Evolutionary conservation across 78 protist genomes (phyloP), one percentile per base, ranked within the genome.

Genomic region (Parvularia atlantis): DNA sequence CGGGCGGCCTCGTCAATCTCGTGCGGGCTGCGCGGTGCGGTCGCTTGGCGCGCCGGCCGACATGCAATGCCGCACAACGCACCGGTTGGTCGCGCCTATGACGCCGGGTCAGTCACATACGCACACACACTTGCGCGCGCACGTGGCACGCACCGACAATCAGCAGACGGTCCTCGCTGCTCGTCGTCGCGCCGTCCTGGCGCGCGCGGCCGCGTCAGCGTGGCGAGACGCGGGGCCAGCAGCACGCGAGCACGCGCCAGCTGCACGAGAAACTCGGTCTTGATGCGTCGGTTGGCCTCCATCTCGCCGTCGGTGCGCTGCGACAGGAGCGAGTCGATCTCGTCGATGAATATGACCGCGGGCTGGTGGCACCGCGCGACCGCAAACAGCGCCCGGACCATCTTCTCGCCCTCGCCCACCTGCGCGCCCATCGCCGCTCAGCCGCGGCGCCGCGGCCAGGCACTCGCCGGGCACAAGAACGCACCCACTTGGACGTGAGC

Each of bases 231-330:
- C 19, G 46, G 46, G 9, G 19, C 46, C 19, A 9, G 9, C 9
- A 9, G 46, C n/a, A 17, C n/a, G 24, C 54, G 7, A 11, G 24
- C 10, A 17, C 54, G 24, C 54, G 33, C 80, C 13, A 91, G 26
- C 73, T 87, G 91, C 35, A 91, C 82, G n/a, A 93, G 74, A 9
- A 91, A 81, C 81, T 93, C 96, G 1, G 92, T 93, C 77, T 91
- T 92, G 58, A 91, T 9, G 1, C 96, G 74, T 20, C 93, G 71
- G 36, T 66, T 33, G 33, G 74, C 53, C 14, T 91, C 97, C 20
- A 50, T 53, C 28, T 91, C 96, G n/a, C 71, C 71, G 26, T 81
- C 84, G 17, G 64, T 0, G 26, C 95, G 68, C 53, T 9, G 35
- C 31, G 76, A 2, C n/a, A 90, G 73, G 16, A 89, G 35, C 17